These are phyloP conservation scores for Cryptosporidium muris DNA, from an alignment of 169 alveolate genomes.

Conservation along the genomic window DNA sequence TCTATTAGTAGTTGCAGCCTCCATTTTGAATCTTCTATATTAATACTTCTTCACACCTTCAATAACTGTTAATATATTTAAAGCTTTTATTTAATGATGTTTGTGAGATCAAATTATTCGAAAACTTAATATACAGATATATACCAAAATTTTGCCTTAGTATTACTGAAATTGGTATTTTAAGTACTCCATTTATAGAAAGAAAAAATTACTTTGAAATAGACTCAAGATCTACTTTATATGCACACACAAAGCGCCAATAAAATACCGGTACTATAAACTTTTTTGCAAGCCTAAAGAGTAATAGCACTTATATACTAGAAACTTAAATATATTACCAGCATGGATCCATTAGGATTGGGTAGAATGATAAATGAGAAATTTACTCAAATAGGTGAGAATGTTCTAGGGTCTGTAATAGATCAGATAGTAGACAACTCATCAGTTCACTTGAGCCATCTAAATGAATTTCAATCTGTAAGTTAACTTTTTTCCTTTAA, in stretches of 20 bases:
- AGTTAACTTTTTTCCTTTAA: conserved; percentile 7
- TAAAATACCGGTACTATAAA: too few species aligned
- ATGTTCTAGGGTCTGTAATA: conserved; percentile 57
- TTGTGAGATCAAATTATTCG: not conserved
- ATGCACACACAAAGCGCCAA: too few species aligned
- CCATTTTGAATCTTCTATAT: conserved; percentile 2
- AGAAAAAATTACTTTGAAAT: too few species aligned
- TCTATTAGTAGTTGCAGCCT: conserved; percentile 1
- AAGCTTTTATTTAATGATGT: not conserved
- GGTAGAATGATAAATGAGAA: conserved; percentile 59
- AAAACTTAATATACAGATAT: too few species aligned
- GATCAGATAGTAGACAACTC: conserved; percentile 67
- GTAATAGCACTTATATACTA: too few species aligned
- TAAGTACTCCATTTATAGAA: too few species aligned
- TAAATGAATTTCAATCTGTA: conserved; percentile 69
- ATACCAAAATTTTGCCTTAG: too few species aligned
- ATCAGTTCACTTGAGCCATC: conserved; percentile 57
- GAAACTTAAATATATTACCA: too few species aligned
- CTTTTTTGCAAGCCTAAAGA: too few species aligned
- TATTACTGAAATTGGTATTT: too few species aligned
- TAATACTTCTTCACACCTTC: not conserved
- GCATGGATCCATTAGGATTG: conserved; percentile 60
- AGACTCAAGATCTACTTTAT: too few species aligned
- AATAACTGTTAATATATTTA: too few species aligned
- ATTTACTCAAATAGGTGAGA: conserved; percentile 67